A percentile compares a stretch with the other conserved stretches of the same genome.
Conservation (phyloP, 495 filamentous ascomycete species). For the Cairneyella variabilis region DNA sequence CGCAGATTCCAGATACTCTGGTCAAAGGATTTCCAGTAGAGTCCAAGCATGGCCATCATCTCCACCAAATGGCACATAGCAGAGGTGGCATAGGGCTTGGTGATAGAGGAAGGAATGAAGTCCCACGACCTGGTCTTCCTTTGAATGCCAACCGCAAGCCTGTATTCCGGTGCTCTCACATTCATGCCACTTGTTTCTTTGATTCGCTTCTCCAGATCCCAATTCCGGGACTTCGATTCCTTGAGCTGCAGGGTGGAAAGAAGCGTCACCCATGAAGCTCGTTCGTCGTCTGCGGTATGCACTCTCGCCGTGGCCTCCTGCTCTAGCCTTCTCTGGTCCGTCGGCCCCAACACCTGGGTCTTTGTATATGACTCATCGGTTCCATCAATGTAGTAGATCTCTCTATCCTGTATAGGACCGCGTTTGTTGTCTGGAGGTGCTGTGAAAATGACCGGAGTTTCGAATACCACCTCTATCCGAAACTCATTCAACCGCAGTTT, state of each 20-base stretch:
- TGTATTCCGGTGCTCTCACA: constrained; percentile 25
- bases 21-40: constrained; percentile 49
- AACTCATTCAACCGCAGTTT: constrained; percentile 38
- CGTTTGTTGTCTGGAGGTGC: constrained; percentile 35
- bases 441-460: constrained; percentile 46
- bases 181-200: constrained; percentile 13
- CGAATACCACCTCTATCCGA: constrained; percentile 46
- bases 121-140: constrained; percentile 47
- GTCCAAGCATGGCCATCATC: constrained; percentile 45
- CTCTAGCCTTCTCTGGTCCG: constrained; percentile 17
- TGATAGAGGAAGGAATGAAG: constrained; percentile 41
- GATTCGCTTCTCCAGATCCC: constrained; percentile 32
- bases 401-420: constrained; percentile 33
- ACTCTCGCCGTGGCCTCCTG: constrained; percentile 29
- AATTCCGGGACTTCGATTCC: constrained; percentile 37
- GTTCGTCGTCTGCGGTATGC: constrained; percentile 44
- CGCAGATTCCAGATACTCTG: constrained; percentile 38
- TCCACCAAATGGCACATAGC: constrained; percentile 48
- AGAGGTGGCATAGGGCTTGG: constrained; percentile 45
- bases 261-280: constrained; percentile 42
- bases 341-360: constrained; percentile 26
- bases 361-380: constrained; percentile 31
- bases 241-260: constrained; percentile 40
- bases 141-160: constrained; percentile 41
- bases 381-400: constrained; percentile 38